Conservation (phyloP, 2,329 filamentous ascomycete genomes). For the Cladosporium colombiae region DNA sequence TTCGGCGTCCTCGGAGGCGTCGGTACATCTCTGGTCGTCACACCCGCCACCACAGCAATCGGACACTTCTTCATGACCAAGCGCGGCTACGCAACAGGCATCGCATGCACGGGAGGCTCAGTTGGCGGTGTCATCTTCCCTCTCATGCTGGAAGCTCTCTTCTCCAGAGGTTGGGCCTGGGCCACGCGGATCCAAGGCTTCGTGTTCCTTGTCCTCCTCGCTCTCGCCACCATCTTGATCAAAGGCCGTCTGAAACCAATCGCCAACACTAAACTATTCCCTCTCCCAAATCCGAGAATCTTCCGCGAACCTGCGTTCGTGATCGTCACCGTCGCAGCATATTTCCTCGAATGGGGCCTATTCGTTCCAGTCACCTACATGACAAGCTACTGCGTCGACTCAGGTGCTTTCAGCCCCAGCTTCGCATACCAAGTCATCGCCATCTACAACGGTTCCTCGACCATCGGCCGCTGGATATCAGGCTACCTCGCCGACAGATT, state of each 20-base stretch:
- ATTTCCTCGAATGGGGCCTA: slow-evolving; percentile 49
- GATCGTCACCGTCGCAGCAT: slow-evolving; percentile 41
- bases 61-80: slow-evolving; percentile 70
- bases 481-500: slow-evolving; percentile 74
- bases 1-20: slow-evolving; percentile 74
- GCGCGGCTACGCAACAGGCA: slow-evolving; percentile 63
- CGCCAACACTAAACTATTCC: slow-evolving; percentile 30
- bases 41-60: slow-evolving; percentile 73
- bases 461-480: slow-evolving; percentile 73
- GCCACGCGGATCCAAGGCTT: slow-evolving; percentile 47
- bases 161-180: slow-evolving; percentile 47
- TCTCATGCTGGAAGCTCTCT: slow-evolving; percentile 46
- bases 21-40: slow-evolving; percentile 76
- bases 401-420: slow-evolving; percentile 56
- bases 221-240: slow-evolving; percentile 33
- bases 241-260: slow-evolving; percentile 30
- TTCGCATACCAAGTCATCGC: slow-evolving; percentile 76
- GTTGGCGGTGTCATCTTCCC: slow-evolving; percentile 50
- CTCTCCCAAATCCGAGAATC: slow-evolving; percentile 47
- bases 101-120: slow-evolving; percentile 69
- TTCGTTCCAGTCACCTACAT: slow-evolving; percentile 75
- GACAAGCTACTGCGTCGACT: slow-evolving; percentile 67
- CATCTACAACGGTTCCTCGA: slow-evolving; percentile 75
- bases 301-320: slow-evolving; percentile 43
- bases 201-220: slow-evolving; percentile 44